These are phyloP conservation scores for Meredithiella fracta DNA, from an alignment of 2,329 filamentous ascomycete species.

Conservation along the genomic window DNA sequence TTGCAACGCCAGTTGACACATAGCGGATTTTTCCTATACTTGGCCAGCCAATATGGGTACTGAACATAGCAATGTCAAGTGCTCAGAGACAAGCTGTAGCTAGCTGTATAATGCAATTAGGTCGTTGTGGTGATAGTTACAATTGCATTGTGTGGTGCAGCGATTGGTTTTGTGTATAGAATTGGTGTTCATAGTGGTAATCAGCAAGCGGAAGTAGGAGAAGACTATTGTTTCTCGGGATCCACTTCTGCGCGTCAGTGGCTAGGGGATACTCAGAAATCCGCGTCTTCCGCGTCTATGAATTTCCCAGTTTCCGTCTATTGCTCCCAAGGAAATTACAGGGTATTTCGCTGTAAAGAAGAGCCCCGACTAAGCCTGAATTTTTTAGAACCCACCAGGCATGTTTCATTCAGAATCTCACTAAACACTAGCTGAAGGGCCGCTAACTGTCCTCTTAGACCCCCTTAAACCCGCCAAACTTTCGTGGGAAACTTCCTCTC, in stretches of 20 bases:
- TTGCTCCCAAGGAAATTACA: conserved; percentile 14
- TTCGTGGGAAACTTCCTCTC: not conserved
- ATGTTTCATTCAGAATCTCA: not conserved
- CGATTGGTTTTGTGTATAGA: not conserved
- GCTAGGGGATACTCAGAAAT: conserved; percentile 9
- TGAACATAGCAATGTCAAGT: too few relatives aligned
- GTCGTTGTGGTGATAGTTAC: too few relatives aligned
- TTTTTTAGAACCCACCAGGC: not conserved
- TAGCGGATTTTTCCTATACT: not conserved
- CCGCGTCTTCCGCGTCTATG: conserved; percentile 17
- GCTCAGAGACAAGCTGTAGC: too few relatives aligned
- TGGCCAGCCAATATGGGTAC: too few relatives aligned
- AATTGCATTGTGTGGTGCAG: too few relatives aligned
- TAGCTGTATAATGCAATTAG: too few relatives aligned
- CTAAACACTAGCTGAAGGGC: not conserved
- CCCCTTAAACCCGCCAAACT: not conserved
- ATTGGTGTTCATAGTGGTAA: not conserved
- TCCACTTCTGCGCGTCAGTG: conserved; percentile 10
- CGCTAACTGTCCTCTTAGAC: not conserved
- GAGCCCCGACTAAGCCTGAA: conserved; percentile 4
- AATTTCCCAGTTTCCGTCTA: not conserved
- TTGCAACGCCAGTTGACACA: not conserved
- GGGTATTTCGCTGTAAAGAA: not conserved
- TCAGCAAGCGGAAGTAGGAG: not conserved
- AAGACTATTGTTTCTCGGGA: not conserved